Evolutionary conservation across 805 yeast genomes (phyloP), one percentile per base, ranked within the genome.

Genomic region (Kuraishia hungarica): DNA sequence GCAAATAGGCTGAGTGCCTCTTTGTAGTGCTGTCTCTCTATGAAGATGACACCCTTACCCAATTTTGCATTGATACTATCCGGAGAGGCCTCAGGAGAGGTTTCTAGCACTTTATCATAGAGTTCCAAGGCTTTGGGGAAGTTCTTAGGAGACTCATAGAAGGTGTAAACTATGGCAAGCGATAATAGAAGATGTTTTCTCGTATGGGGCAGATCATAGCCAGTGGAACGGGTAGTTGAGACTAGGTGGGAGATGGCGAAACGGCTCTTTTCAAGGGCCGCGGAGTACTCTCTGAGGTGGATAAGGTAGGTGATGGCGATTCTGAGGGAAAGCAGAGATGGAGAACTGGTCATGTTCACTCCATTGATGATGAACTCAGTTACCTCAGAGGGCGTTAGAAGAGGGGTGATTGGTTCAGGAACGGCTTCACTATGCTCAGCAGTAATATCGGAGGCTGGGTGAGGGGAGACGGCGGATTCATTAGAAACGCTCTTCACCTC

Each of bases 91-190:
- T 67, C 59, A 0, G 72, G 71, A 56, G 70, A 72, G 2, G 62
- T 62, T 19, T 58, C 59, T 24, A 89, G 72, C 2, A 91, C 81
- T 23, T 74, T 71, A 43, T 87, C 86, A 67, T 86, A 94, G 17
- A 91, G 67, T 52, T 81, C 81, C 28, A 86, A 64, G 0, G 99
- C 98, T 24, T 84, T 75, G 1, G 80, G 75, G 63, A 82, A 89
- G 68, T 93, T 88, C 67, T 90, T 90, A 11, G 98, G 99, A 0
- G 97, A 87, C 66, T 93, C 97, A 63, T 84, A 80, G 64, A 89
- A 86, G 0, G 96, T 88, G 64, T 91, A 89, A 1, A 87, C 78
- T 0, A 84, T 79, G 0, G 94, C 98, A 54, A 89, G 73, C 23
- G 81, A 75, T 43, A 90, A 77, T 8, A 86, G 73, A 22, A 89